Evolutionary conservation across 495 filamentous ascomycete genomes (phyloP).

Genomic region (Penicillium paradoxum): DNA sequence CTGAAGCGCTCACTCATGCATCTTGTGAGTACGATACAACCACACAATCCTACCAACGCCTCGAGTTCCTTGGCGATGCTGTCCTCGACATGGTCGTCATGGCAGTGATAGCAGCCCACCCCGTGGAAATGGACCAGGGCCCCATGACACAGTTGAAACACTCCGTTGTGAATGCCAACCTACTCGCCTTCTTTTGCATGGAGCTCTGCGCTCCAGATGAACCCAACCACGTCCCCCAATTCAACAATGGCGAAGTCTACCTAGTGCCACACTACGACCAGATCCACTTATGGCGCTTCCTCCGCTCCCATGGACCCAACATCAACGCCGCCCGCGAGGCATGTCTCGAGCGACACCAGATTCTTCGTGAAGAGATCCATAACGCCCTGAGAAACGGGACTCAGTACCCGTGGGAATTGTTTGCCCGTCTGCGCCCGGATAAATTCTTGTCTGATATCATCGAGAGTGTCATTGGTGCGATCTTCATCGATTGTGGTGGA

Average conservation of each 20-base stretch:
- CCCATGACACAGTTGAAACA: slow-evolving; percentile 72
- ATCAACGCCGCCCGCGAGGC: slow-evolving; percentile 45
- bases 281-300: slow-evolving; percentile 61
- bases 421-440: slow-evolving; percentile 59
- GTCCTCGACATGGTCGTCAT: slow-evolving; percentile 77
- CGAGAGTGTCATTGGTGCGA: slow-evolving; percentile 75
- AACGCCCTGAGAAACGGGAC: slow-evolving; percentile 41
- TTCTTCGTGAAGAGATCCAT: slow-evolving; percentile 46
- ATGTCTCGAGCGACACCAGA: slow-evolving; percentile 39
- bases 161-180: slow-evolving; percentile 75
- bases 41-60: slow-evolving; percentile 68
- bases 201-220: slow-evolving; percentile 21
- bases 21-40: slow-evolving; percentile 55
- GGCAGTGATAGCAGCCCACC: slow-evolving; percentile 42
- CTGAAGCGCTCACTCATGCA: slow-evolving; percentile 81
- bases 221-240: slow-evolving; percentile 9
- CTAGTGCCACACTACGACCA: background rate
- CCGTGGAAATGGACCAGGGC: slow-evolving; percentile 48
- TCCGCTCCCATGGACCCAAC: slow-evolving; percentile 53
- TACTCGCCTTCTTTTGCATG: slow-evolving; percentile 84
- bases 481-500: slow-evolving; percentile 74
- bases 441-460: slow-evolving; percentile 88
- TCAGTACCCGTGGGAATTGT: slow-evolving; percentile 69
- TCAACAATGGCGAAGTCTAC: background rate
- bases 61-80: slow-evolving; percentile 89